A percentile compares a stretch with the other conserved stretches of the same genome.
Evolutionary conservation across 2,329 filamentous ascomycete genomes (phyloP).

Genomic region (Lecanoromycetidae sp.): DNA sequence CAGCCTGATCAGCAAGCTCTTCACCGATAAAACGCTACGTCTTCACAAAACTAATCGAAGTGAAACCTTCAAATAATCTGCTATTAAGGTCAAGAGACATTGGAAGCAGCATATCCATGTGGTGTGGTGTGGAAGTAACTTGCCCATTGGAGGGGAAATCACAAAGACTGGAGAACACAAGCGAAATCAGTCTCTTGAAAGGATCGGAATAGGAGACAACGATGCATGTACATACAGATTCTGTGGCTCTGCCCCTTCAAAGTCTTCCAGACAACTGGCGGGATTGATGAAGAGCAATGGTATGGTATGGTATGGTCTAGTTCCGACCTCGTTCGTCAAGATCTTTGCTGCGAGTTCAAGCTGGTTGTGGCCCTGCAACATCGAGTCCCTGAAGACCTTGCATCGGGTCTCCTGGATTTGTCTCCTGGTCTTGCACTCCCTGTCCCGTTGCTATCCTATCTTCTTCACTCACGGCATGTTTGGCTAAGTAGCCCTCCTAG

Average conservation of each 20-base stretch:
- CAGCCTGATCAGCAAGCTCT: slow-evolving; percentile 70
- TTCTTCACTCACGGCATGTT: slow-evolving; percentile 74
- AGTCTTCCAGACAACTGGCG: no score
- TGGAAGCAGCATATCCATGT: not conserved
- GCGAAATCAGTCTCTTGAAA: slow-evolving; percentile 20
- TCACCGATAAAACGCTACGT: slow-evolving; percentile 84
- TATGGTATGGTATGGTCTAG: no score
- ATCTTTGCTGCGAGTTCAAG: slow-evolving; percentile 5
- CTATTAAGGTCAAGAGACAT: not conserved
- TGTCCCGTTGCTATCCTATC: slow-evolving; percentile 52
- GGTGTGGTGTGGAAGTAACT: not conserved
- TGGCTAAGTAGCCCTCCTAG: slow-evolving; percentile 86
- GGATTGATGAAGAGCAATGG: no score
- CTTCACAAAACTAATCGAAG: slow-evolving; percentile 37
- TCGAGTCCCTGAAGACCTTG: slow-evolving; percentile 87
- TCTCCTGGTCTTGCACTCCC: slow-evolving; percentile 40
- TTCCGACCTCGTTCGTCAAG: no score
- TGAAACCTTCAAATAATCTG: slow-evolving; percentile 11
- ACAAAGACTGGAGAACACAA: not conserved
- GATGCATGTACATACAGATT: slow-evolving; percentile 5
- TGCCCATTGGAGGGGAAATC: no score
- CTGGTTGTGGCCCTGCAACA: slow-evolving; percentile 69
- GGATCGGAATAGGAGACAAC: slow-evolving; percentile 2
- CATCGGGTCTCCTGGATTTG: slow-evolving; percentile 66
- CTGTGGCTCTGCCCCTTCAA: not conserved